Conservation (phyloP, 2,329 filamentous ascomycete species). For the Alternaria hordeiaustralica region DNA sequence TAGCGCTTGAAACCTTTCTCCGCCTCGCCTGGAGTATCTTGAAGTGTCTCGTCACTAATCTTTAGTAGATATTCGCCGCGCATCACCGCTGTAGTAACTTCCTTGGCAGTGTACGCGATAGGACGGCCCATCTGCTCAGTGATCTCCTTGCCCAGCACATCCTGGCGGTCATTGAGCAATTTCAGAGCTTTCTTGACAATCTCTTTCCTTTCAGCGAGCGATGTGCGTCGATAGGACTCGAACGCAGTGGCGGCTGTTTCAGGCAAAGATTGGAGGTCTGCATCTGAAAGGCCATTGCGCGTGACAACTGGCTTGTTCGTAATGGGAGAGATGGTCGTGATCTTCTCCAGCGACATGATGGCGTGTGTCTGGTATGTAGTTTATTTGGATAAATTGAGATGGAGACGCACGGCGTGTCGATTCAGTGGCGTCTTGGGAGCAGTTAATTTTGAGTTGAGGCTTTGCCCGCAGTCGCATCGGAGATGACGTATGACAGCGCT, state of each 20-base stretch:
- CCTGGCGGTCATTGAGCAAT: conserved; percentile 71
- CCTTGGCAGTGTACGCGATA: conserved; percentile 83
- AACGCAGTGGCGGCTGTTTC: conserved; percentile 77
- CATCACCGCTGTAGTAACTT: conserved; percentile 84
- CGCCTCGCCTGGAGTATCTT: conserved; percentile 79
- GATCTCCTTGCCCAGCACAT: conserved; percentile 82
- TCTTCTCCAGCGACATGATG: conserved; percentile 61
- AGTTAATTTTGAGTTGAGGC: conserved; percentile 25
- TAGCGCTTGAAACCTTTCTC: conserved; percentile 91
- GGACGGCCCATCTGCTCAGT: conserved; percentile 96
- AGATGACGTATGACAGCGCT: conserved; percentile 20
- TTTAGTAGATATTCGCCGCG: conserved; percentile 85
- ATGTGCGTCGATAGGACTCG: conserved; percentile 75
- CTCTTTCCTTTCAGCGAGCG: conserved; percentile 74
- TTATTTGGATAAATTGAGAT: conserved; percentile 24
- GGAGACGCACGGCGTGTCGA: conserved; percentile 9
- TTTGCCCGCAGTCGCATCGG: conserved; percentile 13
- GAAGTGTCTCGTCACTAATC: conserved; percentile 78
- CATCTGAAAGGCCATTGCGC: conserved; percentile 73
- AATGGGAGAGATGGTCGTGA: conserved; percentile 85
- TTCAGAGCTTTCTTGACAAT: conserved; percentile 83
- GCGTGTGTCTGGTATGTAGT: conserved; percentile 8
- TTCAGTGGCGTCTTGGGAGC: conserved; percentile 13
- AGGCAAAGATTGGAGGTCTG: conserved; percentile 75
- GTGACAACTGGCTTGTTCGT: conserved; percentile 86